A percentile compares a stretch with the other conserved stretches of the same genome.
Evolutionary conservation across 2,329 filamentous ascomycete species (phyloP).

Genomic region (Madurella fahalii): DNA sequence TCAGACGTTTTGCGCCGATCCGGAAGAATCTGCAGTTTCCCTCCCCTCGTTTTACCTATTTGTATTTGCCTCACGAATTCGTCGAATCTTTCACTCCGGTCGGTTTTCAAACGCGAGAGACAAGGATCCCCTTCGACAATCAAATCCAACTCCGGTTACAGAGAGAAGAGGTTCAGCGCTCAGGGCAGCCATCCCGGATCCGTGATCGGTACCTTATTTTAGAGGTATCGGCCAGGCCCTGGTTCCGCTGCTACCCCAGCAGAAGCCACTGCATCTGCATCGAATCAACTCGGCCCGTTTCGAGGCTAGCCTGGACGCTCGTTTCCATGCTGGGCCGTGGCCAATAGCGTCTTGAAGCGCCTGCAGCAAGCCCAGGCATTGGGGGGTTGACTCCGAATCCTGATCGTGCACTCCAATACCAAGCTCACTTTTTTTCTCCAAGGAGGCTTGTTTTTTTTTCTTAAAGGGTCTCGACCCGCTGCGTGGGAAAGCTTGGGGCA

Average conservation of each 20-base stretch:
- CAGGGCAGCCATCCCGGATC: too few species aligned
- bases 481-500: conserved; percentile 14
- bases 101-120: too few species aligned
- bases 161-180: too few species aligned
- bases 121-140: too few species aligned
- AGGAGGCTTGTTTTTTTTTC: conserved; percentile 5
- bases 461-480: conserved; percentile 3
- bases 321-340: conserved; percentile 14
- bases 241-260: background rate
- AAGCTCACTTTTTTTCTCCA: conserved; percentile 11
- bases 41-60: too few species aligned
- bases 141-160: too few species aligned
- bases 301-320: conserved; percentile 12
- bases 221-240: background rate
- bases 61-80: too few species aligned
- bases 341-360: conserved; percentile 18
- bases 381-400: background rate
- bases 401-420: conserved; percentile 2
- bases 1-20: too few species aligned
- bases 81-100: too few species aligned
- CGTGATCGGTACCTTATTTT: background rate
- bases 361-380: conserved; percentile 11
- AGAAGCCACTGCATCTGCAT: background rate
- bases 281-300: conserved; percentile 18
- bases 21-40: too few species aligned